These are phyloP conservation scores for Candida vaughaniae DNA, from an alignment of 805 yeast genomes.

Conservation along the genomic window DNA sequence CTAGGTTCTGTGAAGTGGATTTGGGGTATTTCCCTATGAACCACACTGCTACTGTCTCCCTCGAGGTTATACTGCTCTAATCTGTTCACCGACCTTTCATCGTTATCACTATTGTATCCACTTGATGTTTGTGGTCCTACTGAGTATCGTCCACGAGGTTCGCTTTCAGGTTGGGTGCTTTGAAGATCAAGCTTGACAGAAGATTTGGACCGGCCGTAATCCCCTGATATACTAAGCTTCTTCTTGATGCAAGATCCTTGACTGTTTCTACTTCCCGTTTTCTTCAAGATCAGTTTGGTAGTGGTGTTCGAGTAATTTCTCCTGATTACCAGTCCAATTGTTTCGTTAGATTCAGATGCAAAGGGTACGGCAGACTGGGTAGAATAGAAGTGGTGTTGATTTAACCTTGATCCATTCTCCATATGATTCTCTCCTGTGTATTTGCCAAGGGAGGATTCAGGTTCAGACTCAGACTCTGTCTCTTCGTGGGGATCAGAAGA, in stretches of 20 bases:
- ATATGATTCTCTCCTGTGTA: too few relatives aligned
- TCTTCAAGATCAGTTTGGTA: background rate
- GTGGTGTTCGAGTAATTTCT: background rate
- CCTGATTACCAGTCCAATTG: constrained; percentile 2
- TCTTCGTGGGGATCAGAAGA: too few relatives aligned
- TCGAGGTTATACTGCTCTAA: too few relatives aligned
- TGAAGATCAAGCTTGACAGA: background rate
- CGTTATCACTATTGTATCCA: background rate
- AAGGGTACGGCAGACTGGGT: background rate
- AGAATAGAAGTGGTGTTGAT: background rate
- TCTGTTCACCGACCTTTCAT: too few relatives aligned
- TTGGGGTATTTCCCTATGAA: background rate
- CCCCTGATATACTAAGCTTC: constrained; percentile 2
- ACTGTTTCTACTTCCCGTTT: constrained; percentile 3
- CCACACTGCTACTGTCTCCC: background rate
- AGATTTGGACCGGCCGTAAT: constrained; percentile 1
- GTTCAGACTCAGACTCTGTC: background rate
- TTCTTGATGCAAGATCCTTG: constrained; percentile 3
- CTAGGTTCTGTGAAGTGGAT: background rate
- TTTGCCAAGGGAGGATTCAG: too few relatives aligned
- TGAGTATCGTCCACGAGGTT: too few relatives aligned
- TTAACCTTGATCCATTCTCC: too few relatives aligned
- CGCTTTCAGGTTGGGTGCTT: too few relatives aligned
- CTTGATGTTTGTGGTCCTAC: background rate
- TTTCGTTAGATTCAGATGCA: background rate